Evolutionary conservation across 2,329 filamentous ascomycete species (phyloP).

Genomic region (Fusarium devonianum): DNA sequence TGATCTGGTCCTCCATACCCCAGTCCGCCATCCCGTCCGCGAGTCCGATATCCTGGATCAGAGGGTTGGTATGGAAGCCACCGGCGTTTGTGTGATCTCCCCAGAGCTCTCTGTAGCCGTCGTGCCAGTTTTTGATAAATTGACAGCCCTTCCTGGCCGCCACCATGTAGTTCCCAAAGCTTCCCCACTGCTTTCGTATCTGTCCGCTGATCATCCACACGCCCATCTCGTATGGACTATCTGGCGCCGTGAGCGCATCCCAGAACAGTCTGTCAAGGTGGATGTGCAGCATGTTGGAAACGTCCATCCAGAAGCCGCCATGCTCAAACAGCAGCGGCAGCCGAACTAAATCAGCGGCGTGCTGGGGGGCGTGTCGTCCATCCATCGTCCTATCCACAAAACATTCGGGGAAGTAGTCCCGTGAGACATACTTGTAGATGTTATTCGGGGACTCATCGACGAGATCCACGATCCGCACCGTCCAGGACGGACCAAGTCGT

Average conservation of each 20-base stretch:
- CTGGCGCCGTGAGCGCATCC: conserved; percentile 48
- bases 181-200: conserved; percentile 44
- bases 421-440: conserved; percentile 45
- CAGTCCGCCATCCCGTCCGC: conserved; percentile 39
- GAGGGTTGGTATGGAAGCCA: conserved; percentile 43
- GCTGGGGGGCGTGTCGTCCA: conserved; percentile 50
- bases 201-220: conserved; percentile 47
- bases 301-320: conserved; percentile 55
- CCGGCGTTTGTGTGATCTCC: conserved; percentile 42
- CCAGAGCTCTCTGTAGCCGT: conserved; percentile 49
- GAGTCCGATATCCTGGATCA: conserved; percentile 44
- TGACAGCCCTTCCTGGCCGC: conserved; percentile 50
- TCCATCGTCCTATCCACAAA: conserved; percentile 47
- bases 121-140: conserved; percentile 55
- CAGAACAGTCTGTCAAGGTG: conserved; percentile 53
- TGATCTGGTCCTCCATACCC: conserved; percentile 27
- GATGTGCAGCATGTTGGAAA: conserved; percentile 51
- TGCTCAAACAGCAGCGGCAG: conserved; percentile 50
- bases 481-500: conserved; percentile 51
- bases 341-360: conserved; percentile 57
- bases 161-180: conserved; percentile 53
- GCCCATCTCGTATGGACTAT: conserved; percentile 45
- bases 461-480: conserved; percentile 49
- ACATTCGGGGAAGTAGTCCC: conserved; percentile 40
- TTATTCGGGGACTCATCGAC: conserved; percentile 48